These are phyloP conservation scores for Ailanthus altissimus DNA, from an alignment of 345 rosid species.

Conservation along the genomic window DNA sequence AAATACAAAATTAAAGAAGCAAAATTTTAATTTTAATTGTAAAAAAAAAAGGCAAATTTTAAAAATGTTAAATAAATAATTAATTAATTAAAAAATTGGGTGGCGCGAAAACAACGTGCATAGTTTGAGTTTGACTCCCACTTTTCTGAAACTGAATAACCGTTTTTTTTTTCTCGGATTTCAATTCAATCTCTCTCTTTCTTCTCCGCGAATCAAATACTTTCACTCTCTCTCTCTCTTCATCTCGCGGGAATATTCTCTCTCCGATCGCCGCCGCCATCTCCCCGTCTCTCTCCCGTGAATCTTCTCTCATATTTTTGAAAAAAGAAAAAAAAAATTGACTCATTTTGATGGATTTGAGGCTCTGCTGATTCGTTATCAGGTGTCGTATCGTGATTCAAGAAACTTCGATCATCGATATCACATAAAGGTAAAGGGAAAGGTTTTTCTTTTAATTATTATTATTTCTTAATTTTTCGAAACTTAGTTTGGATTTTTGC, in stretches of 20 bases:
- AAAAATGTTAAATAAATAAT: not conserved
- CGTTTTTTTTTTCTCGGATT: slow-evolving; percentile 14
- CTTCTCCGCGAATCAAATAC: not conserved
- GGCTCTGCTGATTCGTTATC: not conserved
- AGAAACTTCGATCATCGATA: not conserved
- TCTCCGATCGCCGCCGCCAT: not conserved
- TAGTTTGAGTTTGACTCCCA: slow-evolving; percentile 13
- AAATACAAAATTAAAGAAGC: not conserved
- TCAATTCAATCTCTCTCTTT: not conserved
- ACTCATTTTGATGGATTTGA: not conserved
- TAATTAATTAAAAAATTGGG: slow-evolving; percentile 37
- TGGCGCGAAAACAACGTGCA: slow-evolving; percentile 80
- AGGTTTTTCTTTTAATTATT: not conserved
- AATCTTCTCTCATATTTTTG: not conserved
- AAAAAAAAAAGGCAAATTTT: no score
- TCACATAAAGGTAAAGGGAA: slow-evolving; percentile 20
- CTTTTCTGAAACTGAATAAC: slow-evolving; percentile 35
- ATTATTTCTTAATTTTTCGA: not conserved
- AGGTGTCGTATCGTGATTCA: no score
- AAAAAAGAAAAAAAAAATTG: not conserved
- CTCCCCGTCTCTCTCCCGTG: not conserved
- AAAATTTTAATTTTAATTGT: no score
- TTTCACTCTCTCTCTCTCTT: not conserved
- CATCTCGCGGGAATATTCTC: slow-evolving; percentile 5
- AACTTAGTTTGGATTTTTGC: not conserved